A percentile compares a stretch with the other conserved stretches of the same genome.
Conservation (phyloP, 768 basidiomycete species). For the Pleurotus ostreatus region DNA sequence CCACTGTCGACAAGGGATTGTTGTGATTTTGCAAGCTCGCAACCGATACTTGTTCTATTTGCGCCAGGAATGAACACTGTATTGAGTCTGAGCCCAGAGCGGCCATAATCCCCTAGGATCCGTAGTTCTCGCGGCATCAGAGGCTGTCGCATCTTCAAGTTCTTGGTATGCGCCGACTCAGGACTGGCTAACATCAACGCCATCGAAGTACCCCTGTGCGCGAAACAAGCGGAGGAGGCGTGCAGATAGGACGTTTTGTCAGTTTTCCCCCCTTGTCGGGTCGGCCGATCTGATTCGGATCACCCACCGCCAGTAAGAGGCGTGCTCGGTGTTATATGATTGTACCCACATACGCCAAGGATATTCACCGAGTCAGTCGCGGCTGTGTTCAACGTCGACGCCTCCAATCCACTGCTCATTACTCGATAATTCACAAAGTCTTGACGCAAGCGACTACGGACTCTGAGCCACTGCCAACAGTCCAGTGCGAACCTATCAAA, state of each 20-base stretch:
- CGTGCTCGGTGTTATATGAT: no score
- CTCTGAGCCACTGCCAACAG: no score
- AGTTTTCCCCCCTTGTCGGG: not conserved
- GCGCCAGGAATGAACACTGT: no score
- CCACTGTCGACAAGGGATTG: no score
- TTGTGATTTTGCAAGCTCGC: no score
- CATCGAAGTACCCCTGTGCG: conserved; percentile 1
- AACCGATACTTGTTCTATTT: no score
- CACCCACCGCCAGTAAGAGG: not conserved
- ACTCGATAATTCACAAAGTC: no score
- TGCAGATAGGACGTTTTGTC: conserved; percentile 7
- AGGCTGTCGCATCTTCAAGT: not conserved
- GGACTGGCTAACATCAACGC: not conserved
- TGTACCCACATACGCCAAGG: not conserved
- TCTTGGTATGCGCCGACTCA: not conserved
- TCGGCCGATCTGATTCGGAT: conserved; percentile 4
- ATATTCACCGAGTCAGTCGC: not conserved
- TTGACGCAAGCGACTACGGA: no score
- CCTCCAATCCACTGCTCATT: no score
- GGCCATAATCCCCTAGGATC: not conserved
- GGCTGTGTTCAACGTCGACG: not conserved
- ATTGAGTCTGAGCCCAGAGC: not conserved
- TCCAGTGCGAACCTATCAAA: no score
- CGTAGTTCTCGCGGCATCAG: not conserved
- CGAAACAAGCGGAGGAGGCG: conserved; percentile 1